phyloP scores from a whole-genome alignment of 78 protist species.

The Speleostelium caveatum region DNA sequence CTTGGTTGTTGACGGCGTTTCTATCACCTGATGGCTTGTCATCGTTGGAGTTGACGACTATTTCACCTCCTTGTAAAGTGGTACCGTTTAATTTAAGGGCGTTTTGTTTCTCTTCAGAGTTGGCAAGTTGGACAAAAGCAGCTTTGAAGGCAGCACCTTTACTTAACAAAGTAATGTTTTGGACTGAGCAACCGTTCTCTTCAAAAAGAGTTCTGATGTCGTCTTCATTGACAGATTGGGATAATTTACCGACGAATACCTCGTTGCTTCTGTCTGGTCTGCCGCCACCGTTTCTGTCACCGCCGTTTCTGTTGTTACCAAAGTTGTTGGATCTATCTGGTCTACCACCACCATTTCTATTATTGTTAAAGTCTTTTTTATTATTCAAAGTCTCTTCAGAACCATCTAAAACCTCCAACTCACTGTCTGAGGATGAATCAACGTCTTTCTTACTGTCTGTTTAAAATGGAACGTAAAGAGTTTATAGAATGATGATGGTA shows the following conservation, averaged over 20 bases:
- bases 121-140: constrained; percentile 7
- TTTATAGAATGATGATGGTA: too few species aligned
- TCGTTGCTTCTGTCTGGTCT: background rate
- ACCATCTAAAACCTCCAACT: background rate
- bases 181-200: background rate
- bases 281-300: background rate
- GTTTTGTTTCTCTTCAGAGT: background rate
- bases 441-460: background rate
- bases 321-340: background rate
- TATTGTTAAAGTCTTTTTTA: background rate
- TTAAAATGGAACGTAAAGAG: background rate
- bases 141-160: background rate
- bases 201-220: background rate
- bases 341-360: constrained; percentile 1
- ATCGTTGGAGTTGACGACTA: background rate
- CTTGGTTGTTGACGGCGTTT: background rate
- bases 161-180: background rate
- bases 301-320: background rate
- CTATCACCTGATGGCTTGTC: constrained; percentile 13
- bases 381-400: background rate
- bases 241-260: constrained; percentile 31
- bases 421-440: background rate
- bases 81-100: constrained; percentile 4
- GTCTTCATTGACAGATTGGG: background rate
- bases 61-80: background rate